Evolutionary conservation across 2,329 filamentous ascomycete genomes (phyloP), one percentile per base, ranked within the genome.

Genomic region (Salinomyces thailandicus): DNA sequence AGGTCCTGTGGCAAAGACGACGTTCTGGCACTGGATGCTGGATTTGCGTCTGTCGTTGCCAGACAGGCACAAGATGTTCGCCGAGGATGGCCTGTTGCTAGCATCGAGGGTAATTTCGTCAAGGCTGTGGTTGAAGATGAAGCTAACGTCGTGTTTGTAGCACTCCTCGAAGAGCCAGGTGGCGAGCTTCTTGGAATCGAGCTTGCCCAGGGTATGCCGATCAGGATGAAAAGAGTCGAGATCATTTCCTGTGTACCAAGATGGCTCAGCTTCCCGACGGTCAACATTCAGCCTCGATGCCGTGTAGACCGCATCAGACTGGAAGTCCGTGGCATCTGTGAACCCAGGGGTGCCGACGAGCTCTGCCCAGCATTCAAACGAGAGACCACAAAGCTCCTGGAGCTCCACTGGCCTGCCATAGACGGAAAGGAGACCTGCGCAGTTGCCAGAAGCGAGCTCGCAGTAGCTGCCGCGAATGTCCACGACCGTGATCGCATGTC

Each of bases 1-100:
- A 11, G 48, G 37, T 3, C 50, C 49, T 5, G 46, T 44, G 15
- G 50, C 49, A 17, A 53, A 31, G 35, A 53, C 31, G 24, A 53
- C 33, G 31, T 50, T 43, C 20, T 36, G 18, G 33, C 48, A 52
- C 12, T 14, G 18, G 22, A 43, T 20, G 5, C 33, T 34, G 20
- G 13, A 3, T 6, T 17, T 16, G 9, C 18, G 9, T 11, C 32
- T 16, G 6, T 34, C 19, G 4, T 12, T 8, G 17, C 14, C 12
- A 15, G 22, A n/a, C 9, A 9, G 27, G 15, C 30, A 16, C 13
- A 51, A 31, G 5, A 33, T 29, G 19, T 49, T 30, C 2, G 28
- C 28, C 2, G 28, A 33, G 7, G 45, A 9, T n/a, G n/a, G n/a
- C n/a, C 36, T 20, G 3, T 33, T 35, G 11, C 9, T 12, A 6